A percentile compares a stretch with the other conserved stretches of the same genome.
Conservation (phyloP, 345 rosid genomes). For the Gossypium mustelinum region DNA sequence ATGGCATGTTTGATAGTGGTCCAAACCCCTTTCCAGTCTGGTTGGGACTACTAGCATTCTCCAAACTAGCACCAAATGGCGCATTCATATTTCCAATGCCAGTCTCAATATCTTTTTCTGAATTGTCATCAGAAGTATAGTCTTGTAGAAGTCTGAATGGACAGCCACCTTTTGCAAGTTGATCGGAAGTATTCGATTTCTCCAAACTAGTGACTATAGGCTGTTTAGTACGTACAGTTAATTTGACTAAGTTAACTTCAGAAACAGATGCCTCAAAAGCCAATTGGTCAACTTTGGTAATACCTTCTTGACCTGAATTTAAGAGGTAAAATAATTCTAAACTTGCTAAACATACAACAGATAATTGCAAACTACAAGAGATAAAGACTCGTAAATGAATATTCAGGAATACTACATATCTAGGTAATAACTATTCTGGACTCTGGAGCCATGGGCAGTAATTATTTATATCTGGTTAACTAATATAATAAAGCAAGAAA, state of each 20-base stretch:
- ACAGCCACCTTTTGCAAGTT: constrained; percentile 27
- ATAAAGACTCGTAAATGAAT: background rate
- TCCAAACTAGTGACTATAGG: constrained; percentile 14
- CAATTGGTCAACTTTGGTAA: constrained; percentile 13
- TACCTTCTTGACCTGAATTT: constrained; percentile 17
- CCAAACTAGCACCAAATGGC: constrained; percentile 23
- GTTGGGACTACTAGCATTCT: constrained; percentile 1
- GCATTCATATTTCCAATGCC: background rate
- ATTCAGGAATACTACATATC: constrained; percentile 7
- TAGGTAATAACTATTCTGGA: background rate
- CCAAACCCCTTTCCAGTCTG: constrained; percentile 23
- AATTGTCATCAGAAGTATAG: constrained; percentile 49
- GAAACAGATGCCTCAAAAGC: constrained; percentile 11
- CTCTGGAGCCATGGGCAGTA: background rate
- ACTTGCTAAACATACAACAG: background rate
- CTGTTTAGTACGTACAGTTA: constrained; percentile 18
- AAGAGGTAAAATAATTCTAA: background rate
- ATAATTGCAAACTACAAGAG: background rate
- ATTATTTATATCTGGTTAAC: background rate
- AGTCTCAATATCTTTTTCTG: constrained; percentile 28
- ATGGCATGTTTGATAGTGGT: constrained; percentile 11
- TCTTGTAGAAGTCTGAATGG: constrained; percentile 48
- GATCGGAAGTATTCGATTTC: constrained; percentile 16
- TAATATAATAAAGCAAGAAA: background rate
- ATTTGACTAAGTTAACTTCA: constrained; percentile 13